Conservation (phyloP, 331 rosid species). For the Acacia concinna region DNA sequence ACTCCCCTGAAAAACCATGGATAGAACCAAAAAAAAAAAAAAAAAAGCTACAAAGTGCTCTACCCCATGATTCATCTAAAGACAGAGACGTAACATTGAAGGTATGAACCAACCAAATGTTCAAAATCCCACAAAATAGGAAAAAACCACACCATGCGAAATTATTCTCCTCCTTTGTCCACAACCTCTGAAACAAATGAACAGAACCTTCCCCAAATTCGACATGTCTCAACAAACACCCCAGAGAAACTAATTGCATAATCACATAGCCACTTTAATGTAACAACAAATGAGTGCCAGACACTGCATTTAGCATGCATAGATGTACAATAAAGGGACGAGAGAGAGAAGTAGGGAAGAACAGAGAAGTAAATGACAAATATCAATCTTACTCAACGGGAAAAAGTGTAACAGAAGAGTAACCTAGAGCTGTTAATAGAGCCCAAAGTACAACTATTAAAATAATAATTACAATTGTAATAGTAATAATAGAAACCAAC, state of each 20-base stretch:
- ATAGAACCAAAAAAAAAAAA: background rate
- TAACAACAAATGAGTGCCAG: background rate
- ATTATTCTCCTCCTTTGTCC: background rate
- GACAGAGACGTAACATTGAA: background rate
- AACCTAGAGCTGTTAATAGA: background rate
- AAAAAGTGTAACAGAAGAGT: background rate
- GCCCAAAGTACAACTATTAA: background rate
- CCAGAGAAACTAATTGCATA: background rate
- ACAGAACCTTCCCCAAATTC: background rate
- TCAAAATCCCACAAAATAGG: background rate
- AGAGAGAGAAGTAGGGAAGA: background rate
- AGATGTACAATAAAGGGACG: background rate
- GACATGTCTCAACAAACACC: background rate
- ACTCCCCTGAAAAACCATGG: background rate
- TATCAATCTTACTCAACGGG: background rate
- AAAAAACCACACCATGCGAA: background rate
- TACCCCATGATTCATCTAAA: background rate
- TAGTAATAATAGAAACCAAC: background rate
- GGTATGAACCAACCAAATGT: background rate
- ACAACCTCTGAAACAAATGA: background rate
- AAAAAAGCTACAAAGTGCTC: background rate
- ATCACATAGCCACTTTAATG: background rate
- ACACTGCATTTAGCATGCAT: background rate
- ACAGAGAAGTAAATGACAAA: background rate
- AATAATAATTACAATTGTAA: background rate